phyloP scores from a whole-genome alignment of 176 grass and related monocot species.

The Elaeis guineensis region DNA sequence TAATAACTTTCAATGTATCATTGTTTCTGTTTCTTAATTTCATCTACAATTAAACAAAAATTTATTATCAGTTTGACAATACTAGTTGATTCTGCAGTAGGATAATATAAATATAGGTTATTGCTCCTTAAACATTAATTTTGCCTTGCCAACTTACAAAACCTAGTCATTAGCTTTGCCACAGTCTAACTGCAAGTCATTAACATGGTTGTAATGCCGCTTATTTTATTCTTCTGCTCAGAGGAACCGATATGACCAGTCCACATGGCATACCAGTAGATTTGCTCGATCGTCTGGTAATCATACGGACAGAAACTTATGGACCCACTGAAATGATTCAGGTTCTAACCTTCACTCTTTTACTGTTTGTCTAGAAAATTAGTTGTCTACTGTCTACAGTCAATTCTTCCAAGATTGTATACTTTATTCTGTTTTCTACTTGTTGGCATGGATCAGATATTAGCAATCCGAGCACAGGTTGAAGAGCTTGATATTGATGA shows the following conservation, averaged over 20 bases:
- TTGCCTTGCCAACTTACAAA: too few species aligned
- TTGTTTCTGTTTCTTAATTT: too few species aligned
- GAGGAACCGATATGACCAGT: conserved; percentile 96
- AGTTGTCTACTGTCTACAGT: too few species aligned
- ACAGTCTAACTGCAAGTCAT: too few species aligned
- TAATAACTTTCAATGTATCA: too few species aligned
- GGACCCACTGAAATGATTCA: conserved; percentile 91
- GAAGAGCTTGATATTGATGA: conserved; percentile 95
- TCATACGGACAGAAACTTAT: conserved; percentile 85
- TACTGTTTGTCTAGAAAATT: conserved; percentile 6
- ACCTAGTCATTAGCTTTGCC: too few species aligned
- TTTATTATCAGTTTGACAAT: too few species aligned
- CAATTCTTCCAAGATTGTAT: conserved; percentile 10
- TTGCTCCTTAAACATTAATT: too few species aligned
- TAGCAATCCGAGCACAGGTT: conserved; percentile 92
- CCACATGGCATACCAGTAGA: conserved; percentile 93
- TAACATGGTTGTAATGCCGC: not conserved
- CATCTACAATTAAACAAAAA: too few species aligned
- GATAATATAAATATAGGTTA: too few species aligned
- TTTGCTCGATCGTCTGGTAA: conserved; percentile 90
- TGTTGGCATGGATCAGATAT: conserved; percentile 37
- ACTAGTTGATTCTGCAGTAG: too few species aligned
- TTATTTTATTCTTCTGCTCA: conserved; percentile 28
- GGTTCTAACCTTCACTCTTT: conserved; percentile 31
- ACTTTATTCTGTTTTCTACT: conserved; percentile 11